Conservation (phyloP, 306 rosid species). For the Abrus pulchellus region DNA sequence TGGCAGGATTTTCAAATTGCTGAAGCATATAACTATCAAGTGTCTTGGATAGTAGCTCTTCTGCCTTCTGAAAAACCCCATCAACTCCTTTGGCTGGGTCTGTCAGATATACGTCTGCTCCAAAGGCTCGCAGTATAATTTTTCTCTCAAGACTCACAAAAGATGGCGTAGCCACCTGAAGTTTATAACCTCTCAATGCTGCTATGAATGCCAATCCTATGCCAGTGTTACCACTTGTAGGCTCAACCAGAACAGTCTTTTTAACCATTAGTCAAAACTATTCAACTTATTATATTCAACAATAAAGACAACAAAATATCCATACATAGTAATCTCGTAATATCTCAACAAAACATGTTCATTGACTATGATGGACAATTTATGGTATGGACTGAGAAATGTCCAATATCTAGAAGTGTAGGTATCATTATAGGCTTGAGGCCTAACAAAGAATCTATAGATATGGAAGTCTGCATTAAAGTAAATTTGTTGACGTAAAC, state of each 20-base stretch:
- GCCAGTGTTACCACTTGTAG: conserved; percentile 89
- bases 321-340: neutral
- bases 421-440: neutral
- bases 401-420: neutral
- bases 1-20: conserved; percentile 80
- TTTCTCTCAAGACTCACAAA: conserved; percentile 72
- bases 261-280: conserved; percentile 41
- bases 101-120: conserved; percentile 77
- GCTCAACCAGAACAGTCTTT: conserved; percentile 81
- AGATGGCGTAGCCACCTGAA: conserved; percentile 70
- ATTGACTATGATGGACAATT: conserved; percentile 7
- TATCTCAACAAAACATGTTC: conserved; percentile 6
- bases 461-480: neutral
- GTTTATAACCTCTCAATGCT: conserved; percentile 78
- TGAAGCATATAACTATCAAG: conserved; percentile 64
- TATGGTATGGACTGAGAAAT: neutral
- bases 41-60: conserved; percentile 62
- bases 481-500: no score
- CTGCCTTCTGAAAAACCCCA: conserved; percentile 63
- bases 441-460: conserved; percentile 5
- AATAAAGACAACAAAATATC: neutral
- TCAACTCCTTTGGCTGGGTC: conserved; percentile 68
- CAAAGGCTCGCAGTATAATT: conserved; percentile 74
- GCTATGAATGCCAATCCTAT: conserved; percentile 83
- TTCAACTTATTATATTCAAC: conserved; percentile 37